Percentiles rank a stretch among this genome's conserved stretches.
These are phyloP conservation scores for Xylaria grammica DNA, from an alignment of 495 filamentous ascomycete species.

Conservation along the genomic window DNA sequence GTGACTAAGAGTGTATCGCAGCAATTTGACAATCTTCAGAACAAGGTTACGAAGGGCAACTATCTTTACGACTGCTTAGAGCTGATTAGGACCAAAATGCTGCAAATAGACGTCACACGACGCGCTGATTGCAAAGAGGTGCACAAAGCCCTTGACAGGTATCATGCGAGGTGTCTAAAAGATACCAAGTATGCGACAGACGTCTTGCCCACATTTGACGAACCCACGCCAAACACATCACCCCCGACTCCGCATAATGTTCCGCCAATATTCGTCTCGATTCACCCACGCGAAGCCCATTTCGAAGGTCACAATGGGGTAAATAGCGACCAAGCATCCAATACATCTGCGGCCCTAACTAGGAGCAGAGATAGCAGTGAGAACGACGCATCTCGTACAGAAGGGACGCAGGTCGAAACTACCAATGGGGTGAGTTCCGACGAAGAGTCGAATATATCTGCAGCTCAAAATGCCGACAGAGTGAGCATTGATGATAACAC, in stretches of 20 bases:
- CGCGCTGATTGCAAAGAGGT: neutral
- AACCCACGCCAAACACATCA: neutral
- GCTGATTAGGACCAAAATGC: neutral
- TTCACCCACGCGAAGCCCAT: neutral
- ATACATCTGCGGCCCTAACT: neutral
- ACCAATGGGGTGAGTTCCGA: constrained; percentile 16
- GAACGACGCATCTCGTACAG: constrained; percentile 58
- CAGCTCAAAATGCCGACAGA: too few species aligned
- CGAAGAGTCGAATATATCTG: too few species aligned
- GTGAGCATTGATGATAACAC: neutral
- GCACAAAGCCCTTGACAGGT: neutral
- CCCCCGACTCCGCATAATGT: neutral
- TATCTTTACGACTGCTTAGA: constrained; percentile 8
- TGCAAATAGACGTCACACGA: neutral
- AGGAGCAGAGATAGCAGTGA: constrained; percentile 38
- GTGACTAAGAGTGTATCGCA: neutral
- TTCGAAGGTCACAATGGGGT: neutral
- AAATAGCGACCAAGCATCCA: neutral
- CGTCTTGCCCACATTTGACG: neutral
- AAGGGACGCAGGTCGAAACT: constrained; percentile 57
- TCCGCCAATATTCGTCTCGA: neutral
- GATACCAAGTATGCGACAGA: neutral
- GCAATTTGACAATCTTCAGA: neutral
- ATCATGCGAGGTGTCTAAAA: neutral
- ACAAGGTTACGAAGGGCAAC: neutral